Evolutionary conservation across 371 early-diverging fungal species (phyloP), one percentile per base, ranked within the genome.

Genomic region (Blastocladiella emersonii): DNA sequence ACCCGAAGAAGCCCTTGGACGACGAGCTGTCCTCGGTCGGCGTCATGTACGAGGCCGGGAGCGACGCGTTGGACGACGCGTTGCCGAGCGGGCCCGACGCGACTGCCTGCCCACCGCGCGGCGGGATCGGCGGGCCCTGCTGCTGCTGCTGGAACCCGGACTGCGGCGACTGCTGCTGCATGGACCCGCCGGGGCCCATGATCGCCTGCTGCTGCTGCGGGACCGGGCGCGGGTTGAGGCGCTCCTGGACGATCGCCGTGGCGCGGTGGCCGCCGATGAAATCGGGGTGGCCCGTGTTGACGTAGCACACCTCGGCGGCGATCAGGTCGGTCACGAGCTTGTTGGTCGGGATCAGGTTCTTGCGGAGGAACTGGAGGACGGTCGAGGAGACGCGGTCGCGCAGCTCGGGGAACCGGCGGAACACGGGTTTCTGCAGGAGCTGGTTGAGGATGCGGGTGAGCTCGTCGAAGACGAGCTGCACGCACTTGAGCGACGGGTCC

Each of bases 261-360:
- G 96, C 97, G 72, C 86, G 87, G 78, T 97, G 94, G 59, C 98
- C 98, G 63, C 81, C 88, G 64, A 97, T 78, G 71, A 99, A 99
- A 72, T 99, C 98, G 10, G 98, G 98, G 71, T 99, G 98, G 23
- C 85, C 97, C 2, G 99, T 98, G 80, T 97, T 98, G 75, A 99
- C 89, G 73, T 99, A 99, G 72, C 85, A 81, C 6, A 89, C 78
- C 76, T 98, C 98, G 85, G 94, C 91, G 84, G 81, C 65, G 60
- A 98, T 88, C 64, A 98, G 78, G 67, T 96, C 94, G 36, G 80
- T 73, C 23, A 95, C 95, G 45, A 96, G 81, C 76, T 93, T 94
- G 72, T 85, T 92, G n/a, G 98, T 95, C 21, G 98, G 98, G 30
- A 66, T 60, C 71, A 89, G 66, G 27, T 87, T 81, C 69, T 90